Evolutionary conservation across 2,329 filamentous ascomycete species (phyloP), one percentile per base, ranked within the genome.

Genomic region (Colletotrichum sp.): DNA sequence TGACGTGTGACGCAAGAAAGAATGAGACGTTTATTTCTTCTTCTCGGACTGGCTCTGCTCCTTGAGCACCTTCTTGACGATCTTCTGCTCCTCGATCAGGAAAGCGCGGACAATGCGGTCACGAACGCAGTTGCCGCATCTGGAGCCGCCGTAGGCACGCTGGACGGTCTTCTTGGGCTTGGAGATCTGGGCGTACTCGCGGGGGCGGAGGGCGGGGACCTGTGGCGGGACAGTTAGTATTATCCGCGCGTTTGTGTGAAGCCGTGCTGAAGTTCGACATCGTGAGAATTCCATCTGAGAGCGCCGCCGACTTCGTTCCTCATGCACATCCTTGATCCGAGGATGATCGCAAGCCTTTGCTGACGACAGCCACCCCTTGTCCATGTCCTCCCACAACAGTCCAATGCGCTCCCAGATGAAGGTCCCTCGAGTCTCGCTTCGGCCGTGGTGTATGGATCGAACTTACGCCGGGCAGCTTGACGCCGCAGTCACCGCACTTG

Each of bases 1-100:
- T 77, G 77, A 75, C 76, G 72, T 78, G 44, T 78, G 71, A 77
- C 77, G 52, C 73, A 78, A 79, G 73, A 75, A 63, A 72, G 32
- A 26, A 55, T 59, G 72, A 55, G 75, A 34, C 28, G 80, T 90
- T 92, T 95, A 92, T 90, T 92, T 92, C 90, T 92, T 92, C 88
- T 91, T 93, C 84, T 90, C 87, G 84, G 89, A 86, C 85, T 88
- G 94, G 91, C 95, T 94, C 91, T 98, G 95, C 92, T 99, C 96
- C 95, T 98, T 98, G 88, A 99, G 93, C 84, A 99, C 97, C 95
- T 99, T 99, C 96, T 99, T 99, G 90, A 99, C 97, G 84, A 99
- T 99, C 95, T 99, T 99, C 93, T 99, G 97, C 93, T 99, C 97
- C 92, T 99, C 98, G 82, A 99, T 99, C 88, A 99, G 91, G 94